Evolutionary conservation across 2,329 filamentous ascomycete species (phyloP), one percentile per base, ranked within the genome.

Genomic region (Alternaria atra): DNA sequence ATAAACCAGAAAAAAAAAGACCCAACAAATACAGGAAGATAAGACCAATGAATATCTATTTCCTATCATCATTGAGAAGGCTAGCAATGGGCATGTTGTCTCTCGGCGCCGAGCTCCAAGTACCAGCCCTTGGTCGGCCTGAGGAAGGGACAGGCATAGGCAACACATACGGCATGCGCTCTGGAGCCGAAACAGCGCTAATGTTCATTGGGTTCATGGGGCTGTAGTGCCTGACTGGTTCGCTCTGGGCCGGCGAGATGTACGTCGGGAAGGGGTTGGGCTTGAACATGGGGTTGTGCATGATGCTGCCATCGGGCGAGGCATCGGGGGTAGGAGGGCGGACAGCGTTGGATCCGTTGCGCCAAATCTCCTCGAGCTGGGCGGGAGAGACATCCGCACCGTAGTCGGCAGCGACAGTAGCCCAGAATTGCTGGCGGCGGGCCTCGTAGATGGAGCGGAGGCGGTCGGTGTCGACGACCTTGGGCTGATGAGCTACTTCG

Each of bases 361-460:
- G 76, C 88, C 90, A 93, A n/a, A 89, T 87, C 73, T 90, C 88
- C 79, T 92, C 90, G 20, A 93, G 83, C 34, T 87, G 82, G 13
- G 84, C 82, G 1, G 90, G 86, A 50, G 86, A 89, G 2, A 84
- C 84, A 34, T 87, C 86, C 13, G 81, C 77, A 54, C 90, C 90
- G 72, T 94, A 94, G 70, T 93, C 90, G 27, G 86, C 82, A 30
- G 91, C 90, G 35, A 94, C 85, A 48, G 86, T 84, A 34, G 86
- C 83, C 91, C 91, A 94, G 80, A 94, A 94, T 8, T 86, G 85
- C 52, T 85, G 83, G 43, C 90, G 87, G 78, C 92, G 90, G 7
- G 86, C 82, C 53, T 88, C 85, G 78, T 94, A 94, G 67, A 93
- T 86, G 61, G 86, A 83, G 48, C 88, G 86, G 25, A 94, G 87